Evolutionary conservation across 2,329 filamentous ascomycete species (phyloP).

Genomic region (Alternaria brassicicola): DNA sequence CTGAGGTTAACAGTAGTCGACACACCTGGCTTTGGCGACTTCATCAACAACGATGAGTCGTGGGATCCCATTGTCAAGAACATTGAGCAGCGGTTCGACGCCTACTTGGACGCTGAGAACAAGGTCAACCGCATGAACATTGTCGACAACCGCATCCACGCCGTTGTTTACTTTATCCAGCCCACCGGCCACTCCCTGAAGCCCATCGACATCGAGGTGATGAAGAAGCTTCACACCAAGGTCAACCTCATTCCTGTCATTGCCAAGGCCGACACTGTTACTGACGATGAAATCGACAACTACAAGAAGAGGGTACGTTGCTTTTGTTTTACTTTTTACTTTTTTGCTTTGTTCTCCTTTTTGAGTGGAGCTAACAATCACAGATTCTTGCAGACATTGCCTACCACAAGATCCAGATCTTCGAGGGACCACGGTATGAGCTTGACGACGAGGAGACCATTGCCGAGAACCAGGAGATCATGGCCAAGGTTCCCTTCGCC

Average conservation of each 20-base stretch:
- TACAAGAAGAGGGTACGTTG: conserved; percentile 94
- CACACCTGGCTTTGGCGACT: conserved; percentile 97
- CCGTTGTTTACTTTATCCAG: conserved; percentile 99
- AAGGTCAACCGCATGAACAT: conserved; percentile 99
- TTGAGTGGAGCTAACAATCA: conserved; percentile 30
- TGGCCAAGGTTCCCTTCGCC: conserved; percentile 99
- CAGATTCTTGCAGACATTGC: conserved; percentile 97
- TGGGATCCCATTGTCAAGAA: conserved; percentile 99
- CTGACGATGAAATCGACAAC: conserved; percentile 89
- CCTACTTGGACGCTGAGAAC: conserved; percentile 98
- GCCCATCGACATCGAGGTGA: conserved; percentile 98
- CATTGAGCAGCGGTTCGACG: conserved; percentile 98
- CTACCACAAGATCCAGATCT: conserved; percentile 97
- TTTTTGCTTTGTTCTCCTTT: neutral
- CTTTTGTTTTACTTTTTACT: neutral
- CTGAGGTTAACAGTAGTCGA: conserved; percentile 96
- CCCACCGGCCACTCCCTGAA: conserved; percentile 98
- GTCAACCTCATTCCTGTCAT: conserved; percentile 99
- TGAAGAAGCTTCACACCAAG: conserved; percentile 99
- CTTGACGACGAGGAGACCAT: conserved; percentile 99
- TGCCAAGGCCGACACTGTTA: conserved; percentile 97
- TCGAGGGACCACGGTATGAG: conserved; percentile 97
- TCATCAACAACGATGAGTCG: conserved; percentile 99
- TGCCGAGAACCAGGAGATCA: conserved; percentile 99
- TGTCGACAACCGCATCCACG: conserved; percentile 98